Base-by-base conservation (phyloP, 345 rosid species). In the Corchorus capsularis region DNA sequence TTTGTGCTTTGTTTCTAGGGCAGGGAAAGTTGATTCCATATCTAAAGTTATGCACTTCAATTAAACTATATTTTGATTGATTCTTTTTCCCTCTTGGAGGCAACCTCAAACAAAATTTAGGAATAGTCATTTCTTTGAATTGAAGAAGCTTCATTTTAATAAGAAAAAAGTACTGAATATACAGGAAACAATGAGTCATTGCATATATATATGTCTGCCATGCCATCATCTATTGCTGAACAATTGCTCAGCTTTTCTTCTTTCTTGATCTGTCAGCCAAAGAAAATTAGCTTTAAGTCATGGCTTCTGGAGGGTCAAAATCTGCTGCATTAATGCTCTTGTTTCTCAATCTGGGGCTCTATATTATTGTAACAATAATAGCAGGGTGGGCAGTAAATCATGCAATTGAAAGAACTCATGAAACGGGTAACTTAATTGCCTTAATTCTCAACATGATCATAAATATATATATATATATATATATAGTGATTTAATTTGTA, bases 381-480 rank as follows among this genome's bases (percentile, higher is more conserved):
- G 94, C 97, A 49, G 82, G 92, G 0, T 93, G 98, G 99, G 93
- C 92, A 11, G 81, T 87, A 13, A 95, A 93, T 82, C 96, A 90
- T 75, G 92, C 84, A 46, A 90, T 95, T 50, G 82, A 83, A 57
- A 83, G 78, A 78, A 68, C 94, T 73, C 91, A 71, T 8, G 92
- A 92, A 57, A 69, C 94, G 46, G 93, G 97, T 92, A 88, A 75
- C 2, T 50, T 6, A 49, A n/a, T 14, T 2, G 15, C 39, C 27
- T 16, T n/a, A n/a, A n/a, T n/a, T 17, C 6, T 17, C 12, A 57
- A 22, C 15, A 37, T 19, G 15, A 49, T 39, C 9, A 50, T 16
- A 6, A 6, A 47, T 11, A 50, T 1, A 27, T 27, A 27, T 27
- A 27, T n/a, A n/a, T n/a, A n/a, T n/a, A n/a, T n/a, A n/a, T n/a